Evolutionary conservation across 1,284 basidiomycete genomes (phyloP), one percentile per base, ranked within the genome.

Genomic region (Leccinum subfulvum): DNA sequence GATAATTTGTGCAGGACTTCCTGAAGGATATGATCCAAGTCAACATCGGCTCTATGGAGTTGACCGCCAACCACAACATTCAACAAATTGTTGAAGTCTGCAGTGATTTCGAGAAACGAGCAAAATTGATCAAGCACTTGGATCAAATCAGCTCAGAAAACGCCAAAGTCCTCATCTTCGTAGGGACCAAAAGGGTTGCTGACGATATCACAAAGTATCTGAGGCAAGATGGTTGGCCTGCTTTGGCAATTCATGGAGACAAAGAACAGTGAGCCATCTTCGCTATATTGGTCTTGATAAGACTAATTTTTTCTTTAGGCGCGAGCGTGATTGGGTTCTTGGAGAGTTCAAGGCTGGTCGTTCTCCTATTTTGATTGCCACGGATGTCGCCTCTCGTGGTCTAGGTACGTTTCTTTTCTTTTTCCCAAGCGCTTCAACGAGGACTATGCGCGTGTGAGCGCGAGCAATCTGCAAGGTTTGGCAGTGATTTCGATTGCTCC

Each of bases 291-390:
- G 52, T 56, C 63, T 65, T 3, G 64, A 64, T 60, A 6, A 61
- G 26, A 62, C 66, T 63, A 58, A 73, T 65, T 66, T 65, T 66
- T n/a, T 58, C 68, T 56, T 30, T 16, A 96, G 94, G 75, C 94
- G 95, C 69, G 95, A 98, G 81, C 95, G 97, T 82, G 97, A 99
- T 77, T 99, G 97, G 97, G 97, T 99, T 57, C 83, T 99, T 59
- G 84, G 90, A 77, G 97, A 99, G 80, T 99, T 99, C 87, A 98
- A 98, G 83, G 91, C 93, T 64, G 95, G 97, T 72, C 90, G 95
- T 67, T 96, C 94, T 64, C 97, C 97, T 13, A 98, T 99, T 78
- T 87, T 99, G 80, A 96, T 99, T 76, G 96, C 96, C 79, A 97
- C 94, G 69, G 95, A 96, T 75, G 94, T 99, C 71, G 97, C 97